Base-by-base conservation (phyloP, 805 yeast species). In the Candida maesae region DNA sequence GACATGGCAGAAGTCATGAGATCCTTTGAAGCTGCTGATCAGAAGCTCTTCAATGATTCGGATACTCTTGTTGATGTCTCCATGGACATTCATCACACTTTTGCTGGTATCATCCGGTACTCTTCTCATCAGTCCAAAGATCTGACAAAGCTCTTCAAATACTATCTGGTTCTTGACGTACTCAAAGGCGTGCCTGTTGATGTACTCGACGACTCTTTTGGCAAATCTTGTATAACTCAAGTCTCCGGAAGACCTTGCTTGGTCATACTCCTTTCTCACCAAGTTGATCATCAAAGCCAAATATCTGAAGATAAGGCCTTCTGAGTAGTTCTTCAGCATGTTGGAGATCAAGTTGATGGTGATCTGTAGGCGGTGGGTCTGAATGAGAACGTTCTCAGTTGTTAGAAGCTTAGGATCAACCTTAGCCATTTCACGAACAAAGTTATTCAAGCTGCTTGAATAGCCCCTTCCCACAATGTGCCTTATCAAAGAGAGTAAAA, bases 331-430 rank as follows among this genome's bases (percentile, higher is more conserved):
- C 15, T 36, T 49, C 27, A 53, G 34, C 9, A 56, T 17, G 16
- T 45, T 46, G 16, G 47, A 37, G 1, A 55, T 38, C 4, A 56
- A 26, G 20, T 36, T 44, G 6, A 39, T 42, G 2, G 52, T 41
- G 3, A 56, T 45, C 23, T 49, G 53, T 2, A 50, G 26, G n/a
- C 50, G 48, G 12, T 55, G 49, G 0, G 53, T 41, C 20, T 50
- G 54, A 9, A 53, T 40, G n/a, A 49, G 23, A 1, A 38, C 19
- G n/a, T 45, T 46, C n/a, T 36, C 39, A 13, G 47, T 39, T 10
- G 30, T 40, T 14, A 50, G 8, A 4, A 52, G 24, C 12, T 30
- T 39, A 0, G 50, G 47, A 36, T 56, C 60, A 28, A 41, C 32
- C 19, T 36, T 49, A 13, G 48, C 38, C 2, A 56, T 14, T 16